These are phyloP conservation scores for Diaporthe sp. DNA, from an alignment of 2,329 filamentous ascomycete species.

Conservation along the genomic window DNA sequence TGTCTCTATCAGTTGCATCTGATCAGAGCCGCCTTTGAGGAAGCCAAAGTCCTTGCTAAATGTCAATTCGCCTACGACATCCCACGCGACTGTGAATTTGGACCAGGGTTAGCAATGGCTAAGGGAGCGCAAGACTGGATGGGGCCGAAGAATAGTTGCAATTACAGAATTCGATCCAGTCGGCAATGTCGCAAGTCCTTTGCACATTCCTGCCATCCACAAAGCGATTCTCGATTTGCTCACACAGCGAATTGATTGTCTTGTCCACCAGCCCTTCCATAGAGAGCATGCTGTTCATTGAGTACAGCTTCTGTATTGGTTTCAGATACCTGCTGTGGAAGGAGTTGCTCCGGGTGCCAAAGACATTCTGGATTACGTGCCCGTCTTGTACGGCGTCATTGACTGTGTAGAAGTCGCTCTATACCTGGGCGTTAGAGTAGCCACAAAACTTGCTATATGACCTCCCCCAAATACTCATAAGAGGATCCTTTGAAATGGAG, in stretches of 20 bases:
- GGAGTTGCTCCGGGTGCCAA: constrained; percentile 31
- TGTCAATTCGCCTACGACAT: constrained; percentile 14
- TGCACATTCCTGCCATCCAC: constrained; percentile 6
- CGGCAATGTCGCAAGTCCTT: constrained; percentile 27
- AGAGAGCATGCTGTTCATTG: constrained; percentile 11
- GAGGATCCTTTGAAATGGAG: neutral
- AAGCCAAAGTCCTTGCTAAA: constrained; percentile 29
- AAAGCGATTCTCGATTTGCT: constrained; percentile 31
- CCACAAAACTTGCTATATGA: too few relatives aligned
- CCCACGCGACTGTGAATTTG: constrained; percentile 14
- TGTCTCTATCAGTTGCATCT: constrained; percentile 17
- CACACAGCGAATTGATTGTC: constrained; percentile 11
- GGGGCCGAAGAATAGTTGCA: neutral
- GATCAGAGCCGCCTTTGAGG: constrained; percentile 15
- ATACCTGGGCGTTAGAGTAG: neutral
- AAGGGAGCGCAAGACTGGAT: neutral
- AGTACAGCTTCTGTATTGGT: constrained; percentile 37
- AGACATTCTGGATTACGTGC: constrained; percentile 32
- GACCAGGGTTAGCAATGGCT: neutral
- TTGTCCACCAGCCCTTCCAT: constrained; percentile 31
- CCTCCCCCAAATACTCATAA: neutral
- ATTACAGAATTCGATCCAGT: constrained; percentile 33
- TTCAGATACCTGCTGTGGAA: constrained; percentile 34
- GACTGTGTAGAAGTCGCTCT: constrained; percentile 35
- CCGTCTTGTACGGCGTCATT: constrained; percentile 35